Base-by-base conservation (phyloP, 306 rosid genomes). In the Cucurbita moschata region DNA sequence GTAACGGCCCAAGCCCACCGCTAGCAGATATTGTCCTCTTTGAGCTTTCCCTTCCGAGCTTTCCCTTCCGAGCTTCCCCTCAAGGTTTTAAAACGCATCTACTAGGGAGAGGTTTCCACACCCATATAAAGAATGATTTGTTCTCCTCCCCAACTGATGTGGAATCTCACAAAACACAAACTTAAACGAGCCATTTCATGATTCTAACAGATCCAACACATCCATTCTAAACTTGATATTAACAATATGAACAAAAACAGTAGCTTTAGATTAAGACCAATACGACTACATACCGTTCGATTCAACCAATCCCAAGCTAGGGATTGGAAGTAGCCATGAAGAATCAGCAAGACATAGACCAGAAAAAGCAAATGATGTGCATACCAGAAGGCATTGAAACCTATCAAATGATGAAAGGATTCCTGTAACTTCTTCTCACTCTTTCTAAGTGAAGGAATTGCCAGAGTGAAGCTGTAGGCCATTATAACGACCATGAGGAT, bases 351-450 rank as follows among this genome's bases (percentile, higher is more conserved):
- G 21, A 77, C 19, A 42, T 84, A 88, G 46, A 76, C 88, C 77
- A 77, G 14, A 67, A 81, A 81, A 71, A 88, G 79, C 79, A 88
- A 78, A 81, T 84, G 93, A 74, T 88, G 90, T 11, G 90, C 83
- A 78, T 84, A 86, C 93, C 93, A 88, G 80, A 86, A 86, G 72
- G 90, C 51, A 75, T 88, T 88, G 77, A 88, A 88, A 46, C 90
- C 90, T 0, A 88, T 86, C 76, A 86, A 73, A 73, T 55, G 44
- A 52, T 81, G 79, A 54, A 83, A 62, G 87, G 86, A 30, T 14
- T 13, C 8, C 42, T 30, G 38, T 58, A 83, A 64, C 9, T 74
- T 74, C 56, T 84, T 68, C 14, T 78, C 54, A 81, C 30, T 86
- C 71, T 21, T 82, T 74, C 90, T 81, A 71, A 88, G 83, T 43